These are phyloP conservation scores for Colletotrichum sp. DNA, from an alignment of 2,329 filamentous ascomycete species.

Conservation along the genomic window DNA sequence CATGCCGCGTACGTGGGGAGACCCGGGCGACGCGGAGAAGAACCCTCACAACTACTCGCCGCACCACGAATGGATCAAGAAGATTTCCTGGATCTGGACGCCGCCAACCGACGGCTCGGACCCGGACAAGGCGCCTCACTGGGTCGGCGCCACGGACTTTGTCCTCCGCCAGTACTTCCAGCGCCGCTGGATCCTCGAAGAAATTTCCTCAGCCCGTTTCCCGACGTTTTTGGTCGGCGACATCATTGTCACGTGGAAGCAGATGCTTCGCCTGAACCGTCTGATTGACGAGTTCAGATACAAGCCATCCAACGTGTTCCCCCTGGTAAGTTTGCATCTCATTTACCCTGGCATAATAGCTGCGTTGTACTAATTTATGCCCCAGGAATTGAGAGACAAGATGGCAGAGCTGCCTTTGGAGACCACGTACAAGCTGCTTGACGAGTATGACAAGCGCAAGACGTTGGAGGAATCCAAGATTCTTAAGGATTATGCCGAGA, in stretches of 20 bases:
- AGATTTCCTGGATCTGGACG: slow-evolving; percentile 30
- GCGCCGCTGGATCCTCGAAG: slow-evolving; percentile 41
- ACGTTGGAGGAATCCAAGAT: slow-evolving; percentile 23
- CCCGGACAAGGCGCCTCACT: slow-evolving; percentile 25
- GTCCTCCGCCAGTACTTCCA: slow-evolving; percentile 36
- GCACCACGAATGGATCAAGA: slow-evolving; percentile 31
- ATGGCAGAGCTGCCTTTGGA: slow-evolving; percentile 27
- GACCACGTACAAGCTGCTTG: slow-evolving; percentile 23
- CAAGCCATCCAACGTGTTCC: slow-evolving; percentile 34
- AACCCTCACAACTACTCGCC: slow-evolving; percentile 40
- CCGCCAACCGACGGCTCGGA: slow-evolving; percentile 24
- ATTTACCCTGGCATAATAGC: not conserved
- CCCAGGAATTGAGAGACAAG: slow-evolving; percentile 20
- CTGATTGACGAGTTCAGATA: slow-evolving; percentile 40
- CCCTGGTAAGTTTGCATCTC: slow-evolving; percentile 13
- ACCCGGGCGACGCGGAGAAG: slow-evolving; percentile 34
- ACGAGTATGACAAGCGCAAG: slow-evolving; percentile 24
- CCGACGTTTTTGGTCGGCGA: slow-evolving; percentile 34
- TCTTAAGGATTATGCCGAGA: slow-evolving; percentile 13
- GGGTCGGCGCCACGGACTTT: slow-evolving; percentile 31
- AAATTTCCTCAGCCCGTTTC: slow-evolving; percentile 37
- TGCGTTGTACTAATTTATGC: not conserved
- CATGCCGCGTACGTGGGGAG: slow-evolving; percentile 36
- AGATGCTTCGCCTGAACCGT: slow-evolving; percentile 38
- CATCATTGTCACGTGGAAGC: slow-evolving; percentile 39